These are phyloP conservation scores for Paramecium primaurelia DNA, from an alignment of 73 alveolate species.

Conservation along the genomic window DNA sequence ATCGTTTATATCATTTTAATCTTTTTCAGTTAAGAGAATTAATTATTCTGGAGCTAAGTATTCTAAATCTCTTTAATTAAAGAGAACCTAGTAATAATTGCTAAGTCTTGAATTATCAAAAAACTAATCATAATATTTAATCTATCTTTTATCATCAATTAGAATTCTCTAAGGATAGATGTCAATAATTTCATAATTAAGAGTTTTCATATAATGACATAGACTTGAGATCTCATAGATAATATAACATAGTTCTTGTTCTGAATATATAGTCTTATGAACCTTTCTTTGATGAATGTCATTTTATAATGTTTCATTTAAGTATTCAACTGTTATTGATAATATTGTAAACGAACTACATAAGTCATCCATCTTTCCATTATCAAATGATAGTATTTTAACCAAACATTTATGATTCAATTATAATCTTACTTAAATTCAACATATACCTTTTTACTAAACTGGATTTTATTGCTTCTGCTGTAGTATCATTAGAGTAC, in stretches of 20 bases:
- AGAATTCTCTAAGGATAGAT: background rate
- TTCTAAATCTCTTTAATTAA: background rate
- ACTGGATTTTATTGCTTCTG: background rate
- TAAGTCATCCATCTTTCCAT: background rate
- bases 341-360: background rate
- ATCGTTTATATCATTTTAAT: background rate
- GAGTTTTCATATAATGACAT: background rate
- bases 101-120: background rate
- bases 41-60: conserved; percentile 6
- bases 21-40: background rate
- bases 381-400: background rate
- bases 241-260: background rate
- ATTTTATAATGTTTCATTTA: background rate
- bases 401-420: background rate
- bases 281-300: background rate
- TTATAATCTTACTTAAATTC: background rate
- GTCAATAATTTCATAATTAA: background rate
- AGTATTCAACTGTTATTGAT: background rate
- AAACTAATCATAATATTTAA: background rate
- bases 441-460: background rate
- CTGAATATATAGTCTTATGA: background rate
- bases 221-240: background rate
- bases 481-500: background rate
- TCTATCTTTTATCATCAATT: background rate
- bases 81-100: background rate